Percentiles rank a stretch among this genome's conserved stretches.
Conservation (phyloP, 164 flowering plant species). For the Amborella trichopoda region DNA sequence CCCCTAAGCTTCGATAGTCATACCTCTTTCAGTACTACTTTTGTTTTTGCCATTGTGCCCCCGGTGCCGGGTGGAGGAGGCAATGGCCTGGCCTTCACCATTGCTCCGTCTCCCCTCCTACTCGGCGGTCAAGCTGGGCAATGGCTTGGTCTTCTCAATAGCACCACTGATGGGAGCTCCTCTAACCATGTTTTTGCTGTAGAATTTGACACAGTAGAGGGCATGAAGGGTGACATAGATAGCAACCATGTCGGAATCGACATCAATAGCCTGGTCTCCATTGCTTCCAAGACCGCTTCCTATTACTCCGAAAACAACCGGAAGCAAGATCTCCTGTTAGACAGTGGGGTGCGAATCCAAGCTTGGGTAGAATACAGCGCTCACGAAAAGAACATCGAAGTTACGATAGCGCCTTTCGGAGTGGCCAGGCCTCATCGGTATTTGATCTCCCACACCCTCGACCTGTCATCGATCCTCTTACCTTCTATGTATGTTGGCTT, state of each 20-base stretch:
- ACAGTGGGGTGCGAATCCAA: conserved; percentile 15
- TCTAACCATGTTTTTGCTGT: conserved; percentile 30
- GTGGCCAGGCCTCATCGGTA: background rate
- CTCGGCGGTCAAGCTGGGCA: conserved; percentile 29
- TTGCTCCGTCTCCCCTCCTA: conserved; percentile 21
- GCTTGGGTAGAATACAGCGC: conserved; percentile 42
- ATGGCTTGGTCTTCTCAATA: conserved; percentile 31
- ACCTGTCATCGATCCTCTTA: background rate
- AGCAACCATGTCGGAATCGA: conserved; percentile 43
- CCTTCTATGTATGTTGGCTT: background rate
- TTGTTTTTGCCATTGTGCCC: conserved; percentile 39
- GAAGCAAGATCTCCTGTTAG: conserved; percentile 7
- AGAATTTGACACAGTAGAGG: conserved; percentile 38
- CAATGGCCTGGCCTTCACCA: conserved; percentile 52
- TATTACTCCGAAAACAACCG: conserved; percentile 5
- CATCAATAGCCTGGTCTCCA: conserved; percentile 24
- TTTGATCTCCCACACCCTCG: background rate
- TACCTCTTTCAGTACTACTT: conserved; percentile 42
- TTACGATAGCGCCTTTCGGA: conserved; percentile 37
- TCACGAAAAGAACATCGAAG: conserved; percentile 8
- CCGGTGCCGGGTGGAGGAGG: conserved; percentile 36
- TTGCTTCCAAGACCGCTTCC: conserved; percentile 6
- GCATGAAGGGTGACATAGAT: conserved; percentile 2
- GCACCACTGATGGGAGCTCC: conserved; percentile 6
- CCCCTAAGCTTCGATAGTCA: too few relatives aligned